These are phyloP conservation scores for Guyanaporus albipodus DNA, from an alignment of 768 basidiomycete species.

Conservation along the genomic window DNA sequence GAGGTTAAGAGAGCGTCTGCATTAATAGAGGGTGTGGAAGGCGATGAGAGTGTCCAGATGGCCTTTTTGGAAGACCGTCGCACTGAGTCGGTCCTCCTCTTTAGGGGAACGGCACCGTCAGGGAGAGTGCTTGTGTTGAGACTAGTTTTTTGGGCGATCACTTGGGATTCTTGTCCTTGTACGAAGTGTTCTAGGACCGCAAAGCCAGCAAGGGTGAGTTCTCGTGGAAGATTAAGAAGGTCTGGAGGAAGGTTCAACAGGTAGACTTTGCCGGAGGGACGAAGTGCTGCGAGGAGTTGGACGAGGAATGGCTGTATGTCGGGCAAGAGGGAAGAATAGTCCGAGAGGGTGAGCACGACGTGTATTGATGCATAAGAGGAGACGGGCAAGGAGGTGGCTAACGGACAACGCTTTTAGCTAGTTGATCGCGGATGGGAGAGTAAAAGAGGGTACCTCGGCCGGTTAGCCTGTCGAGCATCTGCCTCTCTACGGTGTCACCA, in stretches of 20 bases:
- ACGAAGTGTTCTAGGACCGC: slow-evolving; percentile 43
- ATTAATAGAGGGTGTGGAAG: slow-evolving; percentile 73
- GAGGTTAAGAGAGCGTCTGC: slow-evolving; percentile 79
- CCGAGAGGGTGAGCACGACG: slow-evolving; percentile 56
- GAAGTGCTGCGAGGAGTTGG: slow-evolving; percentile 56
- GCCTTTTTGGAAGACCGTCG: slow-evolving; percentile 81
- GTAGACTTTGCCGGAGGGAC: slow-evolving; percentile 66
- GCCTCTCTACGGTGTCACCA: slow-evolving; percentile 57
- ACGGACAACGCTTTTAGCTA: background rate
- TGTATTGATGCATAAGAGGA: slow-evolving; percentile 63
- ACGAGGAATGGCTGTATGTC: slow-evolving; percentile 53
- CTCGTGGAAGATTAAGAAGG: slow-evolving; percentile 45
- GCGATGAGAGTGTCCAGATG: slow-evolving; percentile 76
- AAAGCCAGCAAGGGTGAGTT: slow-evolving; percentile 67
- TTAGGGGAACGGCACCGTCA: slow-evolving; percentile 41
- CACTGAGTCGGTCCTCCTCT: slow-evolving; percentile 46
- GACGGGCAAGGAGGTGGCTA: slow-evolving; percentile 56
- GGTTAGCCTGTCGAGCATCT: slow-evolving; percentile 78
- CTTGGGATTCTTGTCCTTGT: slow-evolving; percentile 34
- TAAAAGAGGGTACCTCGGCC: slow-evolving; percentile 57
- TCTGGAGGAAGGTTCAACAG: slow-evolving; percentile 50
- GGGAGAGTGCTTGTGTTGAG: slow-evolving; percentile 33
- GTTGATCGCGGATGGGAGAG: slow-evolving; percentile 2
- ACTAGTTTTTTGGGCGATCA: slow-evolving; percentile 72
- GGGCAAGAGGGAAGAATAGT: slow-evolving; percentile 56